These are phyloP conservation scores for Acidomyces sp. DNA, from an alignment of 495 filamentous ascomycete genomes.

Conservation along the genomic window DNA sequence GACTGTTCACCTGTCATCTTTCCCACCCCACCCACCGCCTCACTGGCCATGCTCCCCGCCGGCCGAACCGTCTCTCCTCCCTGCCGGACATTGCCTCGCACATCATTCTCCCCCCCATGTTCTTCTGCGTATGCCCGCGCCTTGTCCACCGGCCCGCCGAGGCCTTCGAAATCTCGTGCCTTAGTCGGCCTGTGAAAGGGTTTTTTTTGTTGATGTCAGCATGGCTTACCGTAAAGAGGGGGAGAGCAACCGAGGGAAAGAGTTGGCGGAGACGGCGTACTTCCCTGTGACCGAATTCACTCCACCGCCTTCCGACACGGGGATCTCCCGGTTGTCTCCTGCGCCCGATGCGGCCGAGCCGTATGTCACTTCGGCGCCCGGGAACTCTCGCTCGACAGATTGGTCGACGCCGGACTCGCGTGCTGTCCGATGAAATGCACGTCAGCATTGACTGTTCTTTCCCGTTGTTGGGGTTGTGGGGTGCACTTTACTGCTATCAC, in stretches of 20 bases:
- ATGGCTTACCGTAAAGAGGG: conserved; percentile 59
- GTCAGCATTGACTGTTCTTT: neutral
- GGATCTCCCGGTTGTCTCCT: conserved; percentile 42
- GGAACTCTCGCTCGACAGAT: conserved; percentile 34
- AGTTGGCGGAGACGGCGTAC: conserved; percentile 47
- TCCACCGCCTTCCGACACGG: conserved; percentile 39
- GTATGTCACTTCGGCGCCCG: conserved; percentile 32
- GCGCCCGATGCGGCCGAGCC: conserved; percentile 36
- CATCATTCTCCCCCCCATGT: conserved; percentile 35
- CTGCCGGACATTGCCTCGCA: conserved; percentile 30
- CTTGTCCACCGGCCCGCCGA: conserved; percentile 41
- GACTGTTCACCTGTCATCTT: too few species aligned
- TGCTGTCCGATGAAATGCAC: conserved; percentile 22
- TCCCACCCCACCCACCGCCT: too few species aligned
- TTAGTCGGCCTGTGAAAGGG: conserved; percentile 26
- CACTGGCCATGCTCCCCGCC: too few species aligned
- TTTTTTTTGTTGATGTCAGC: conserved; percentile 13
- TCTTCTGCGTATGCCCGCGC: conserved; percentile 27
- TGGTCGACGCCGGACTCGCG: conserved; percentile 43
- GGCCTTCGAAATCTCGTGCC: conserved; percentile 38
- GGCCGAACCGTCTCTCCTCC: neutral
- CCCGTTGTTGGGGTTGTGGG: conserved; percentile 2
- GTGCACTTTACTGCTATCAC: conserved; percentile 34
- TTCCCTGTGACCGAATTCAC: conserved; percentile 35
- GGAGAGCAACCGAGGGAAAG: conserved; percentile 59